Evolutionary conservation across 495 filamentous ascomycete species (phyloP).

Genomic region (Tetracladium setigerum): DNA sequence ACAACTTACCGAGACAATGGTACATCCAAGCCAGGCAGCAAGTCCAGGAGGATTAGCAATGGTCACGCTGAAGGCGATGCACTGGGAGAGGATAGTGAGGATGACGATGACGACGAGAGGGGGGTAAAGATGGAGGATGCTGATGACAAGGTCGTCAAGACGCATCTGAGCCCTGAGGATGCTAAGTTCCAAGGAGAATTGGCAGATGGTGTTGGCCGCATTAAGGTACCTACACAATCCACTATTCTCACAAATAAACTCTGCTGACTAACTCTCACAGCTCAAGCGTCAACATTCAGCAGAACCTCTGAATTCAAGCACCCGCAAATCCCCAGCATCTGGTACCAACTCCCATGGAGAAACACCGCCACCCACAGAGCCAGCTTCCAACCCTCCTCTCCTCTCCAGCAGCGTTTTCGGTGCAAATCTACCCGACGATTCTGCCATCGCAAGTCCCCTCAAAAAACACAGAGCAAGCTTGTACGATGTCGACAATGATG

Average conservation of each 20-base stretch:
- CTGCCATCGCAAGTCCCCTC: conserved; percentile 65
- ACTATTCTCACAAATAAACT: not conserved
- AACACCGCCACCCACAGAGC: conserved; percentile 20
- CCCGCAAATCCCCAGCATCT: conserved; percentile 31
- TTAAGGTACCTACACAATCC: conserved; percentile 59
- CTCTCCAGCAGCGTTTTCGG: conserved; percentile 17
- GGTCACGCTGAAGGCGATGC: conserved; percentile 24
- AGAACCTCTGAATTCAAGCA: conserved; percentile 53
- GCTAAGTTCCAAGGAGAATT: conserved; percentile 76
- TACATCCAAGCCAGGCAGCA: conserved; percentile 39
- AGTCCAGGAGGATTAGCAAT: conserved; percentile 50
- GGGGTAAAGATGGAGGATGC: conserved; percentile 59
- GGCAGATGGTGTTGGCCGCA: conserved; percentile 83
- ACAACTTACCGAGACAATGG: conserved; percentile 74
- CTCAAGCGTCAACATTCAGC: conserved; percentile 92
- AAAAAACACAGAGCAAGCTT: conserved; percentile 78
- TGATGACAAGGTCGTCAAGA: conserved; percentile 62
- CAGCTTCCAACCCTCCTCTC: conserved; percentile 19
- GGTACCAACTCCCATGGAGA: conserved; percentile 33
- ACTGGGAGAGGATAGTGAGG: conserved; percentile 58
- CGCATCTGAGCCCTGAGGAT: conserved; percentile 61
- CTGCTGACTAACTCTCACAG: conserved; percentile 38
- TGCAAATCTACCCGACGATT: conserved; percentile 30
- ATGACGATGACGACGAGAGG: conserved; percentile 50
- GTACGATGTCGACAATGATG: conserved; percentile 49